Percentiles rank a stretch among this genome's conserved stretches.
These are phyloP conservation scores for Trichosporon faecale DNA, from an alignment of 1,284 basidiomycete genomes.

Conservation along the genomic window DNA sequence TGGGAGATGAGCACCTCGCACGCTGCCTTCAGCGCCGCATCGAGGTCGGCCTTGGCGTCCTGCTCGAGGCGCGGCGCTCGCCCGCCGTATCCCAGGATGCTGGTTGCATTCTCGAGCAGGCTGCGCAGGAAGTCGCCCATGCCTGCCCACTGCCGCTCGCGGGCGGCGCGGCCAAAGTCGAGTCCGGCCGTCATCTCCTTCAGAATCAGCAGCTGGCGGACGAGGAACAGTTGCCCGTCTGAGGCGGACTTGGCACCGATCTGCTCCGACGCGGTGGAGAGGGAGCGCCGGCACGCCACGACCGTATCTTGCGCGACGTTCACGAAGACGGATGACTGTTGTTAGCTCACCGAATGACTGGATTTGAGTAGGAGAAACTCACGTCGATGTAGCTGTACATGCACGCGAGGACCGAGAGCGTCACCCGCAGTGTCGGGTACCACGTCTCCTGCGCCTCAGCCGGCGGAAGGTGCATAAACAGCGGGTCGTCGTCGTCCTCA, in stretches of 20 bases:
- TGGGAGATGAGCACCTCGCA: constrained; percentile 76
- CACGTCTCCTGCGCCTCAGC: constrained; percentile 74
- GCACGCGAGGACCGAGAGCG: constrained; percentile 81
- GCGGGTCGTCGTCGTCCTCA: constrained; percentile 50
- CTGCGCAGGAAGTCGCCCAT: constrained; percentile 66
- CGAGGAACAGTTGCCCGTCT: constrained; percentile 77
- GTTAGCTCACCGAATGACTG: constrained; percentile 6
- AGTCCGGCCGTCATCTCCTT: constrained; percentile 81
- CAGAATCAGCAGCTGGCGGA: constrained; percentile 81
- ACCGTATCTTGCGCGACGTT: constrained; percentile 91
- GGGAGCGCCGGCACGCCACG: constrained; percentile 71
- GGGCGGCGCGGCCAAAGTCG: constrained; percentile 58
- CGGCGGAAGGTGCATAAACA: constrained; percentile 68
- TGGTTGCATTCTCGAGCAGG: constrained; percentile 66
- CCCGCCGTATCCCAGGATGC: constrained; percentile 59
- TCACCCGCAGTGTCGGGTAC: constrained; percentile 81
- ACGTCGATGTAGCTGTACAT: constrained; percentile 88
- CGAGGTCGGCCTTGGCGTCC: constrained; percentile 65
- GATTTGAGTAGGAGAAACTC: constrained; percentile 27
- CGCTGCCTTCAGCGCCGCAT: constrained; percentile 71
- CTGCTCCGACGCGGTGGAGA: constrained; percentile 65
- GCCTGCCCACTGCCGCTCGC: constrained; percentile 51
- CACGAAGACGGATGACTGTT: constrained; percentile 80
- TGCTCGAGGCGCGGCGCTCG: constrained; percentile 28
- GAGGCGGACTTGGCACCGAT: constrained; percentile 57